Base-by-base conservation (phyloP, 345 rosid species). In the Acer campestre region DNA sequence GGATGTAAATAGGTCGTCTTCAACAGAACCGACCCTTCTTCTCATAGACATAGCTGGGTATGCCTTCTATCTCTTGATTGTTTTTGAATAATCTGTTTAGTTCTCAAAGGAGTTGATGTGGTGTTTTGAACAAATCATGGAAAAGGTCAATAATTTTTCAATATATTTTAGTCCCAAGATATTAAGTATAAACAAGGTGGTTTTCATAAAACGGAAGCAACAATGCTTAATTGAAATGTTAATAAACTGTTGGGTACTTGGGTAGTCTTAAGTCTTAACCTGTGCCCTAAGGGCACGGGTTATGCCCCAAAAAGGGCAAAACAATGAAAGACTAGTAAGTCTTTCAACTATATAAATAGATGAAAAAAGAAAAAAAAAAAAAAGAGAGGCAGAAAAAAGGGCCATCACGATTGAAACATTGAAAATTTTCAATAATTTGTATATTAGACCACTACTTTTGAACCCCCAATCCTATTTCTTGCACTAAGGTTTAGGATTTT, bases 21-120 rank as follows among this genome's bases (percentile, higher is more conserved):
- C 97, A 66, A 93, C 99, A 35, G 97, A 94, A 83, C 83, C 97
- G 9, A 90, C 97, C 77, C 90, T 95, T 61, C 89, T 95, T 65
- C 92, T 95, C 53, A 80, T 95, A 42, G 98, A 95, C 86, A 88
- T 67, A 2, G 97, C 97, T 66, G 99, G 99, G 91, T 92, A 87
- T 70, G 84, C 55, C 27, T 11, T 76, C 25, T 73, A 61, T 58
- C 55, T 11, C 22, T 35, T 23, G 46, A 78, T 20, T 53, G 78
- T n/a, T 48, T 12, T 9, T 67, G 25, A 35, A 69, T 46, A 63
- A 53, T 70, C 29, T 29, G 46, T 77, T 35, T 35, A 6, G 38
- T 42, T 62, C 68, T 64, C 31, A 46, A 25, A 48, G 55, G 69
- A 17, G 51, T 20, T 6, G 48, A 61, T 67, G 25, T 31, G 25